Evolutionary conservation across 176 grass and related monocot genomes (phyloP).

Genomic region (Oryza longistaminata): DNA sequence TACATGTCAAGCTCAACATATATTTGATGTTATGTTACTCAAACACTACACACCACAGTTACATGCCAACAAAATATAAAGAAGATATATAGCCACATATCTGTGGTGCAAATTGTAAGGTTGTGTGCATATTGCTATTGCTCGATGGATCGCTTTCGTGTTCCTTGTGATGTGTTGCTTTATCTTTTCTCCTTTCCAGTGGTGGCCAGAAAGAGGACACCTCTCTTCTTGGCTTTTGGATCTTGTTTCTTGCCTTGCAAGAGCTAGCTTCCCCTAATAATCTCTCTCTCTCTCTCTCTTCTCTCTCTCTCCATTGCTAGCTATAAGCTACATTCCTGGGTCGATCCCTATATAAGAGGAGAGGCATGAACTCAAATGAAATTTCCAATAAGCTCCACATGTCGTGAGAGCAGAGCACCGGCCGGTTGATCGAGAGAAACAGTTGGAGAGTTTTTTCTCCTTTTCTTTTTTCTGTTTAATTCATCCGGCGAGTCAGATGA

Average conservation of each 20-base stretch:
- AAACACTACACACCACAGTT: background rate
- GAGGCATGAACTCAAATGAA: constrained; percentile 8
- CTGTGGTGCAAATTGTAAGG: background rate
- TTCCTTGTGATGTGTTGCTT: constrained; percentile 18
- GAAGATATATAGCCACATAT: background rate
- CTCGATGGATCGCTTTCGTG: background rate
- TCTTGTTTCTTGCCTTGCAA: constrained; percentile 50
- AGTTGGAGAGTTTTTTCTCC: background rate
- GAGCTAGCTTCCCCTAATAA: constrained; percentile 10
- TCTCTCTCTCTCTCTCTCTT: background rate
- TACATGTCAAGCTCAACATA: background rate
- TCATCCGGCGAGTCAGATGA: background rate
- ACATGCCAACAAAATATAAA: background rate
- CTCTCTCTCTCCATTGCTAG: background rate
- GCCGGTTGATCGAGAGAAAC: background rate
- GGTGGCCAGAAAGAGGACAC: constrained; percentile 17
- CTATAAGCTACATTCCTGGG: background rate
- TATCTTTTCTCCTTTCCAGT: constrained; percentile 21
- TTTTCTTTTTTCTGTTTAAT: background rate
- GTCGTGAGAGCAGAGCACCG: background rate
- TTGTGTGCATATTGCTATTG: background rate
- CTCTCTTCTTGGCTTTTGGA: constrained; percentile 31
- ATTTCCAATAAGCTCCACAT: constrained; percentile 11
- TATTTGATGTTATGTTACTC: background rate
- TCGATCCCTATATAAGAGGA: constrained; percentile 30